A percentile compares a stretch with the other conserved stretches of the same genome.
Evolutionary conservation across 352 stramenopile species (phyloP).

Genomic region (Phytophthora rubi): DNA sequence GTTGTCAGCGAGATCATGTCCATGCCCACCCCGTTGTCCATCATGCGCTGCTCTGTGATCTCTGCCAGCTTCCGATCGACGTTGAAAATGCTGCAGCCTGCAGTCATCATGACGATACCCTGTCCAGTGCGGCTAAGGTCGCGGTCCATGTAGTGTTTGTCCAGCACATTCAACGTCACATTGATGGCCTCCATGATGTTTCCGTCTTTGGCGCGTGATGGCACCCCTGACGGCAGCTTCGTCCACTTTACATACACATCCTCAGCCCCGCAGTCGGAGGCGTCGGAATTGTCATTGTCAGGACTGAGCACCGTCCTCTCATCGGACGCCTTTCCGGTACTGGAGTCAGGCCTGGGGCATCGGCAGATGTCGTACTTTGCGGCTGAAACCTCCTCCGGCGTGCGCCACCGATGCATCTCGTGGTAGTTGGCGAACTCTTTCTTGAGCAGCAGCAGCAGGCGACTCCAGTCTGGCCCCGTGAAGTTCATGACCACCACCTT

Average conservation of each 20-base stretch:
- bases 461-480: constrained; percentile 91
- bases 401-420: constrained; percentile 68
- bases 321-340: background rate
- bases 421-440: constrained; percentile 95
- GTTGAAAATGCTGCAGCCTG: constrained; percentile 97
- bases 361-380: constrained; percentile 67
- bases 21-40: constrained; percentile 99
- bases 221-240: constrained; percentile 74
- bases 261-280: constrained; percentile 12
- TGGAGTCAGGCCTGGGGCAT: constrained; percentile 15
- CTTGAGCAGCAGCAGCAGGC: constrained; percentile 92
- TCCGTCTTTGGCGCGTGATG: constrained; percentile 92
- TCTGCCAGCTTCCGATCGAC: constrained; percentile 92
- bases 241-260: constrained; percentile 63
- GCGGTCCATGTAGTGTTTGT: constrained; percentile 98
- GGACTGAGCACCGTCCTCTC: background rate
- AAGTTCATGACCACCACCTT: constrained; percentile 88
- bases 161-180: constrained; percentile 97
- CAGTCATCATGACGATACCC: constrained; percentile 95
- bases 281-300: background rate
- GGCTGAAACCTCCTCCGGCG: constrained; percentile 51
- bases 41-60: constrained; percentile 99
- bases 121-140: constrained; percentile 96
- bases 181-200: constrained; percentile 99
- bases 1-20: constrained; percentile 97